Base-by-base conservation (phyloP, 768 basidiomycete species). In the Termitomyces sp. region DNA sequence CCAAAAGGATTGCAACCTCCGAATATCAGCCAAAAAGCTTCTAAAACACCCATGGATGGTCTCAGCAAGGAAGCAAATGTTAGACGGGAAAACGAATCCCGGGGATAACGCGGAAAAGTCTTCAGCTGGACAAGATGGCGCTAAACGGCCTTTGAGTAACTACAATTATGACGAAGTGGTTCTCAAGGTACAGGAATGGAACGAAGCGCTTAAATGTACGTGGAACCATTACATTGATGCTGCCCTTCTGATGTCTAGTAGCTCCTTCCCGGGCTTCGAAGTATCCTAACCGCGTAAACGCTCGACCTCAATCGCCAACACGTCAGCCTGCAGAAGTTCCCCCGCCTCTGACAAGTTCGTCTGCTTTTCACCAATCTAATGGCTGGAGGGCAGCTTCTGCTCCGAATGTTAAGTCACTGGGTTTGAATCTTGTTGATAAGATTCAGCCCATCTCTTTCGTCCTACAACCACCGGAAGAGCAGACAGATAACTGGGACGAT, bases 401-500 rank as follows among this genome's bases (percentile, higher is more conserved):
- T 19, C 66, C 73, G 1, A 71, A 70, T 41, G 59, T 60, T 21
- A 77, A 76, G 54, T 66, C 67, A 11, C 55, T 64, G 25, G 76
- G 70, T 8, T 68, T 74, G 30, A 73, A 77, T 54, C 70, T 81
- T 41, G 76, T 72, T 17, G 80, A 81, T 61, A 81, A 80, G 68
- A 79, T 79, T 41, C 76, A 88, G 49, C 88, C 89, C 4, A 72
- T 83, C 53, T 80, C 82, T 4, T 86, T 88, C 60, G 81, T 77
- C 16, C 71, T 90, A 23, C 86, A 84, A 57, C 80, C 82, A 23
- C 88, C 88, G 17, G 89, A 94, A 73, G 88, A 92, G 61, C 89
- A 91, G 67, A 89, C 87, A 1, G 94, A 97, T 67, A 96, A 94
- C 61, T 99, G 97, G 97, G 97, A 99, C 65, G 92, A 94, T 61